A percentile compares a stretch with the other conserved stretches of the same genome.
phyloP scores from a whole-genome alignment of 2,329 filamentous ascomycete species.

The Scleromitrula shiraiana region DNA sequence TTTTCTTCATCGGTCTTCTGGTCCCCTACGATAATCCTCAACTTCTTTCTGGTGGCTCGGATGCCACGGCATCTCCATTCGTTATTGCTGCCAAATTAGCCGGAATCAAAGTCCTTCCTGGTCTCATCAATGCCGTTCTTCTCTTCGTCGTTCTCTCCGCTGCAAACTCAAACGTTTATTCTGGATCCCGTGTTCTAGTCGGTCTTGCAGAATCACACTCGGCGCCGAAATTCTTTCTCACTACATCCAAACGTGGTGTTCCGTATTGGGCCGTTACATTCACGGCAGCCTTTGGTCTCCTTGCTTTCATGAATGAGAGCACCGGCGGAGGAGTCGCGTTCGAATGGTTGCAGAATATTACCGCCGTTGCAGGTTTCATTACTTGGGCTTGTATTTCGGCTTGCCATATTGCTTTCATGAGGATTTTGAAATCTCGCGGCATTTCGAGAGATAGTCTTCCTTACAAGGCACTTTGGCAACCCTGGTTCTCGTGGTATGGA shows the following conservation, averaged over 20 bases:
- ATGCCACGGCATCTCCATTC: constrained; percentile 41
- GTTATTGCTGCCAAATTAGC: constrained; percentile 54
- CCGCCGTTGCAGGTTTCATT: constrained; percentile 60
- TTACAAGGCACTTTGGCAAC: constrained; percentile 54
- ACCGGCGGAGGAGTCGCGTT: constrained; percentile 53
- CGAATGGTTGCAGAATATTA: constrained; percentile 66
- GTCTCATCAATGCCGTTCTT: constrained; percentile 54
- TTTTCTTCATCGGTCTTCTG: constrained; percentile 49
- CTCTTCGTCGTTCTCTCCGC: constrained; percentile 51
- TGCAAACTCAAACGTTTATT: constrained; percentile 51
- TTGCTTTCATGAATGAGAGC: constrained; percentile 62
- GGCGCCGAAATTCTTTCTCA: constrained; percentile 47
- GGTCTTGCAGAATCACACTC: constrained; percentile 45
- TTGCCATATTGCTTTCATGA: constrained; percentile 59
- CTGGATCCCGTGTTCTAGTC: constrained; percentile 49
- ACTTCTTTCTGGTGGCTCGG: constrained; percentile 46
- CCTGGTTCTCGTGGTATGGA: constrained; percentile 57
- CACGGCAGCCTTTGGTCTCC: constrained; percentile 50
- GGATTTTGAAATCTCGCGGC: constrained; percentile 46
- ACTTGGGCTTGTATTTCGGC: constrained; percentile 59
- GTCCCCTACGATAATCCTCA: constrained; percentile 46
- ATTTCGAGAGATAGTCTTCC: constrained; percentile 51
- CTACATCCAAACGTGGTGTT: constrained; percentile 40
- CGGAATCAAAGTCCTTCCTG: constrained; percentile 46
- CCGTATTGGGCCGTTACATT: constrained; percentile 46